Percentiles rank a stretch among this genome's conserved stretches.
Conservation (phyloP, 208 protist species). For the Trypanosoma grayi region DNA sequence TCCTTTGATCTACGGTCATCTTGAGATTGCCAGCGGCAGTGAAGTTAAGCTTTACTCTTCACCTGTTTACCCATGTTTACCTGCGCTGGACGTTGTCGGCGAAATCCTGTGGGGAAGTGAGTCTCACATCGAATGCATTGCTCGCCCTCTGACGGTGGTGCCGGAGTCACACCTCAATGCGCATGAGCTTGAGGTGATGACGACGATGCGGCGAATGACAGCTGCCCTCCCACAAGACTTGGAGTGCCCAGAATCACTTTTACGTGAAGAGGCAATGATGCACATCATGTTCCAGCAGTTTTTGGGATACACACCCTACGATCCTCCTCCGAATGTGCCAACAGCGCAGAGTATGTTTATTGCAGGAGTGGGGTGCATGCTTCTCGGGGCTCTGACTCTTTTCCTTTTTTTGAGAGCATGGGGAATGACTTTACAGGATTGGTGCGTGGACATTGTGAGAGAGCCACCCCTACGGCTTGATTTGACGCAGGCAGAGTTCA, state of each 20-base stretch:
- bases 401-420: slow-evolving; percentile 37
- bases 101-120: neutral
- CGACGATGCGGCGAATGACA: slow-evolving; percentile 3
- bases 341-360: slow-evolving; percentile 33
- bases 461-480: slow-evolving; percentile 51
- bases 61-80: neutral
- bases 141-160: neutral
- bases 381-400: slow-evolving; percentile 31
- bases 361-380: slow-evolving; percentile 24
- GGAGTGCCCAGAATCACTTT: slow-evolving; percentile 36
- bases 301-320: slow-evolving; percentile 32
- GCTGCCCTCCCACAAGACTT: slow-evolving; percentile 34
- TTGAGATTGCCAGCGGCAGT: neutral
- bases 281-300: slow-evolving; percentile 27
- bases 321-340: slow-evolving; percentile 23
- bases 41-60: slow-evolving; percentile 6
- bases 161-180: neutral
- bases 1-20: neutral
- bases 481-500: slow-evolving; percentile 64
- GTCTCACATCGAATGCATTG: neutral
- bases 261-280: slow-evolving; percentile 36
- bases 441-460: slow-evolving; percentile 35
- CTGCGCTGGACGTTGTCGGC: neutral
- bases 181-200: neutral
- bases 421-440: slow-evolving; percentile 37